A percentile compares a stretch with the other conserved stretches of the same genome.
These are phyloP conservation scores for Nicotiana tomentosiformis DNA, from an alignment of 257 asterid species.

Conservation along the genomic window DNA sequence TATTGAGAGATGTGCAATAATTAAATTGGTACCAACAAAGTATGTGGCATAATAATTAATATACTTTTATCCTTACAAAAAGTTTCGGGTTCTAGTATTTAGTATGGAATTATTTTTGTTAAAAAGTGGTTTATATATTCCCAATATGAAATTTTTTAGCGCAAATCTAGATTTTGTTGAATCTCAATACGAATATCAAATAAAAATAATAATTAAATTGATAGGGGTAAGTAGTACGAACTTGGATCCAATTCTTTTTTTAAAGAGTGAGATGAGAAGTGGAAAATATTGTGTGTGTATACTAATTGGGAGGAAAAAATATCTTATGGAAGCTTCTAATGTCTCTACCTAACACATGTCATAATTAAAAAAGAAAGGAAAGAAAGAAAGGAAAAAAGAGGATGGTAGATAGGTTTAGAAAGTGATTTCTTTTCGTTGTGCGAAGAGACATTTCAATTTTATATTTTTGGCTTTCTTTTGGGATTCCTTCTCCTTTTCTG, in stretches of 20 bases:
- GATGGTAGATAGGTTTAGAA: slow-evolving; percentile 2
- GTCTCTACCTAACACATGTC: slow-evolving; percentile 66
- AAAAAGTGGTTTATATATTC: too few species aligned
- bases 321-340: slow-evolving; percentile 58
- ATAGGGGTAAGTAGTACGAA: neutral
- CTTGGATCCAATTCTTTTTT: neutral
- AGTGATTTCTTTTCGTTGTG: slow-evolving; percentile 30
- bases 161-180: too few species aligned
- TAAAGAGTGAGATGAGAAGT: neutral
- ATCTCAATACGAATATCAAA: too few species aligned
- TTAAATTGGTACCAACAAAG: neutral
- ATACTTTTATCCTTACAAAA: too few species aligned
- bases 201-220: neutral
- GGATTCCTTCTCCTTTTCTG: neutral
- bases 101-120: too few species aligned
- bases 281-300: neutral
- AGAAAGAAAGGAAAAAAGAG: slow-evolving; percentile 5
- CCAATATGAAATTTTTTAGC: rapidly evolving
- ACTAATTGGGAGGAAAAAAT: neutral
- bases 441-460: slow-evolving; percentile 30
- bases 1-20: neutral
- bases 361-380: slow-evolving; percentile 14
- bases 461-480: neutral
- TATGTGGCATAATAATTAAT: too few species aligned
- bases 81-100: rapidly evolving